Conservation (phyloP, 441 rosid genomes). For the Dalechampia spathulata region DNA sequence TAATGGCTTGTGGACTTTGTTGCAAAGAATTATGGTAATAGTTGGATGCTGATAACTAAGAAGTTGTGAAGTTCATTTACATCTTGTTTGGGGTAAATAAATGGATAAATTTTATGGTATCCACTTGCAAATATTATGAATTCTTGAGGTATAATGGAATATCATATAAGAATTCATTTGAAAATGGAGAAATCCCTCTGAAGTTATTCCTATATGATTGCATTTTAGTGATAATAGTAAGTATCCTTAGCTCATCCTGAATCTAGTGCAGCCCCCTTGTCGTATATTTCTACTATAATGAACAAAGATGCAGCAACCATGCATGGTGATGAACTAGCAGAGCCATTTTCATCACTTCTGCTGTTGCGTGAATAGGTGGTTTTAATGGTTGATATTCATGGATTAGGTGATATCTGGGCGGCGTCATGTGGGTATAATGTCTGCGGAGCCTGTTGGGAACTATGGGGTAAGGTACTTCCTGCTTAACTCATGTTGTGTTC, state of each 20-base stretch:
- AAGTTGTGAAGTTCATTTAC: too few relatives aligned
- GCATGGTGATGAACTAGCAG: not conserved
- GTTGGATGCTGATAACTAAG: not conserved
- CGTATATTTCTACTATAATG: not conserved
- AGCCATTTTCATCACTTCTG: too few relatives aligned
- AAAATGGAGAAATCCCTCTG: too few relatives aligned
- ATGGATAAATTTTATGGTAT: too few relatives aligned
- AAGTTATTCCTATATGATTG: not conserved
- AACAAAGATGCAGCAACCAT: not conserved
- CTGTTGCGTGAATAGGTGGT: not conserved
- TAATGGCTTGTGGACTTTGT: too few relatives aligned
- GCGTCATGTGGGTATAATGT: conserved; percentile 87
- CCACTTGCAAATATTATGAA: too few relatives aligned
- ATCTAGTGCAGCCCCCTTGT: not conserved
- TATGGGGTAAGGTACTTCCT: conserved; percentile 76
- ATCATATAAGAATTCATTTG: too few relatives aligned
- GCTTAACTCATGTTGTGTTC: conserved; percentile 1
- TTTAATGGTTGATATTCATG: conserved; percentile 14
- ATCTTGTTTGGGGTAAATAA: too few relatives aligned
- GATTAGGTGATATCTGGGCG: conserved; percentile 82
- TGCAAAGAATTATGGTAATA: too few relatives aligned
- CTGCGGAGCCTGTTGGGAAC: conserved; percentile 89
- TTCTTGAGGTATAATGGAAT: too few relatives aligned
- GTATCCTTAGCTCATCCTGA: not conserved
- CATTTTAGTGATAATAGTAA: not conserved